These are phyloP conservation scores for Kwoniella shandongensis DNA, from an alignment of 768 basidiomycete species.

Conservation along the genomic window DNA sequence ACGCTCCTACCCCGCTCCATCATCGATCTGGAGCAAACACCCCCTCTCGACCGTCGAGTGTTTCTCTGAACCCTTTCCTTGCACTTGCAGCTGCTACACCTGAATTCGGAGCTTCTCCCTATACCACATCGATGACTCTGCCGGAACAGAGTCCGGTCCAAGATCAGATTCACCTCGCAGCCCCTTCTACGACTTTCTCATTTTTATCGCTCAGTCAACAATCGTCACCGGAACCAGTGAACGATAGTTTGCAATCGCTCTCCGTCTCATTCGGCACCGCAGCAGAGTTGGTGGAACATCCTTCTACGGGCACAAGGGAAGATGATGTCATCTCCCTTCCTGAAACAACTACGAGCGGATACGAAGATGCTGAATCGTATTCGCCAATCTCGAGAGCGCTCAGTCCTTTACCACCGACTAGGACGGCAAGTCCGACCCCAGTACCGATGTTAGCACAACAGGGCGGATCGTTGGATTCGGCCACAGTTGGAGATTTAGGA, in stretches of 20 bases:
- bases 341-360: slow-evolving; percentile 22
- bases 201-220: slow-evolving; percentile 33
- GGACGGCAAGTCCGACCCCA: neutral
- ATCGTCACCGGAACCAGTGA: slow-evolving; percentile 20
- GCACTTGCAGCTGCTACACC: slow-evolving; percentile 4
- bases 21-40: slow-evolving; percentile 5
- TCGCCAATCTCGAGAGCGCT: slow-evolving; percentile 24
- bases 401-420: neutral
- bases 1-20: neutral
- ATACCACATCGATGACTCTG: neutral
- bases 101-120: too few species aligned
- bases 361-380: slow-evolving; percentile 43
- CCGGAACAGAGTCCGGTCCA: neutral
- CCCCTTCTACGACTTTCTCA: slow-evolving; percentile 30
- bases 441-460: too few species aligned
- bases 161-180: neutral
- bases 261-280: neutral
- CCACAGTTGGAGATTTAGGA: neutral
- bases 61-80: slow-evolving; percentile 12
- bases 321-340: slow-evolving; percentile 23
- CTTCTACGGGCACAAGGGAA: neutral
- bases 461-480: neutral
- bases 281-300: neutral
- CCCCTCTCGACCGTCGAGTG: neutral
- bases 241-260: neutral